Evolutionary conservation across 139 green algal species (phyloP), one percentile per base, ranked within the genome.

Genomic region (Micractinium conductrix): DNA sequence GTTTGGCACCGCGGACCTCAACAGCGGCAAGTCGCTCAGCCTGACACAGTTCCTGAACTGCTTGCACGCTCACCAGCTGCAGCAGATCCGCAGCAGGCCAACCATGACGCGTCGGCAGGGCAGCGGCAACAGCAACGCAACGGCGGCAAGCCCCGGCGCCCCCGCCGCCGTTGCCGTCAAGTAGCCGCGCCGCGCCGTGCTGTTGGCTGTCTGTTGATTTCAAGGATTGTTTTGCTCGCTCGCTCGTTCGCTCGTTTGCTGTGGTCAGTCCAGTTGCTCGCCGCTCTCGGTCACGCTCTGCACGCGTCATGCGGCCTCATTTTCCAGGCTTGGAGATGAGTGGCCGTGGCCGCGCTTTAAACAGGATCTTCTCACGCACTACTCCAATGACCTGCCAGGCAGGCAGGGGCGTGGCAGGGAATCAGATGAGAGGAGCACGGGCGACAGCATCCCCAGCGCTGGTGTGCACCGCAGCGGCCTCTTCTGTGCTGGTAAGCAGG

Each of bases 1-100:
- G 44, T 99, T 99, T 92, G 95, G 96, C 43, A 97, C 94, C 0
- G 92, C 91, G 28, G 95, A 98, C 91, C 90, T 96, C 2, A 97
- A 97, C 91, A 94, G 87, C 84, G 93, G 93, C 58, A 97, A 97
- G 84, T 94, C 95, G 16, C 88, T 99, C 0, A 94, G 92, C 14
- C 91, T 99, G 30, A 96, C 93, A 6, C 94, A 99, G 88, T 99
- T 98, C 85, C 80, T 99, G 70, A 68, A 91, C 63, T 93, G 92
- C 87, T 68, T 98, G 43, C 92, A 97, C 79, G 78, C 89, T 21
- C 92, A 89, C 80, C 90, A 95, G 79, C 86, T 96, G 48, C 94
- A 95, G 86, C 90, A 93, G 82, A 88, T 95, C 33, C 79, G 89
- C 26, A 93, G 91, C 70, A 50, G 86, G 37, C 72, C 75, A 28